A percentile compares a stretch with the other conserved stretches of the same genome.
phyloP scores from a whole-genome alignment of 768 basidiomycete genomes.

The Rhodotorula diobovata region DNA sequence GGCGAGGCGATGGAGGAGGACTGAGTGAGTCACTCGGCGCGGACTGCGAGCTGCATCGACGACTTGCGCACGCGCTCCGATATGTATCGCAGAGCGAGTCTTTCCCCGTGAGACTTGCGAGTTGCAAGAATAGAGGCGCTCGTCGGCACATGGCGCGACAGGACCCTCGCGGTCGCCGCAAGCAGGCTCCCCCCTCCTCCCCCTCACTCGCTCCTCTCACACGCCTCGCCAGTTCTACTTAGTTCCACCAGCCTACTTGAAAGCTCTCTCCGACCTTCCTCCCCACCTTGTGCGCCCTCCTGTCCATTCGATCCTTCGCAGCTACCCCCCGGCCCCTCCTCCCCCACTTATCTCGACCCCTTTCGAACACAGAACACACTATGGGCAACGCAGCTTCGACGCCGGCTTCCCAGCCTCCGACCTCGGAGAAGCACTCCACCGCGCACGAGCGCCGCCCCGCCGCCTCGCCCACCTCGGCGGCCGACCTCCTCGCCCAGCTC shows the following conservation, averaged over 20 bases:
- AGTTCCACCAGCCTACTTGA: background rate
- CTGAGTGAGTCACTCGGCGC: background rate
- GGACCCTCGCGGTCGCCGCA: background rate
- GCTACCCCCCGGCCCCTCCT: no score
- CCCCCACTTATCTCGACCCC: background rate
- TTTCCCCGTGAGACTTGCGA: no score
- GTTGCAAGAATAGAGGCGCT: no score
- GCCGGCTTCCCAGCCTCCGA: background rate
- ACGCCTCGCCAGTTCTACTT: no score
- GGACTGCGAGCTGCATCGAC: no score
- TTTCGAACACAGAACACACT: background rate
- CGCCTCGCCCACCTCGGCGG: background rate
- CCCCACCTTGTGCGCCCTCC: background rate
- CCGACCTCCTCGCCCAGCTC: constrained; percentile 27
- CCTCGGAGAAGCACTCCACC: background rate
- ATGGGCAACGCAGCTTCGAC: background rate
- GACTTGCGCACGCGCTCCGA: no score
- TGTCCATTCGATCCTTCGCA: no score
- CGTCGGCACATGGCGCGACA: no score
- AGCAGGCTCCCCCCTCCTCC: no score
- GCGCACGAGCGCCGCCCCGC: background rate
- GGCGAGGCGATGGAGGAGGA: constrained; percentile 28
- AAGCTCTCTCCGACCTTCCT: background rate
- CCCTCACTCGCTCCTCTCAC: background rate
- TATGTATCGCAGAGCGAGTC: no score